A percentile compares a stretch with the other conserved stretches of the same genome.
Conservation (phyloP, 176 grass and related monocot genomes). For the Juncus inflexus region DNA sequence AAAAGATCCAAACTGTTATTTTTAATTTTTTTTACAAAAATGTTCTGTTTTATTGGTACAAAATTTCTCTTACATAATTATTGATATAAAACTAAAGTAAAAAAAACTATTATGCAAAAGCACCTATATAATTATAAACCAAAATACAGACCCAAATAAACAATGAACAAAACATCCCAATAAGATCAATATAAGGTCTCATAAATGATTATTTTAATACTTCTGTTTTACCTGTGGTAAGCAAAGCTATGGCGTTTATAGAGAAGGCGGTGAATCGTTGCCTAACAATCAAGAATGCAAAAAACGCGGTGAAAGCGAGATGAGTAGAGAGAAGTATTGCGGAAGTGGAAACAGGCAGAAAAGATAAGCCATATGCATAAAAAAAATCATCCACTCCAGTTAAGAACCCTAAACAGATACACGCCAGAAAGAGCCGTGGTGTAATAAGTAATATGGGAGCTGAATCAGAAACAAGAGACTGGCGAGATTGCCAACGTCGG, state of each 20-base stretch:
- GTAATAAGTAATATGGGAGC: constrained; percentile 25
- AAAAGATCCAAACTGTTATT: no score
- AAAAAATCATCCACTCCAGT: constrained; percentile 47
- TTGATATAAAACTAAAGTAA: no score
- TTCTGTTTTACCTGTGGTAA: constrained; percentile 26
- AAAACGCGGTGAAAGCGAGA: constrained; percentile 41
- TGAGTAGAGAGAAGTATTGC: constrained; percentile 47
- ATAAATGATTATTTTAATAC: no score
- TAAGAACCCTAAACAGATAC: constrained; percentile 35
- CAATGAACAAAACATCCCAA: no score
- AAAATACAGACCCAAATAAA: no score
- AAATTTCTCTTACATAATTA: no score
- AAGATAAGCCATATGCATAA: constrained; percentile 42
- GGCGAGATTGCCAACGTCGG: neutral
- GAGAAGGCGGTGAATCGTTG: constrained; percentile 25
- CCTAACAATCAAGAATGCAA: constrained; percentile 31
- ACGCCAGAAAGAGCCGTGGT: constrained; percentile 27
- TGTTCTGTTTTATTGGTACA: no score
- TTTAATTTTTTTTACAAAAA: no score
- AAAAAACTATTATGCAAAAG: no score
- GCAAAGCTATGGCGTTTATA: constrained; percentile 40
- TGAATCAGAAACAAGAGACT: neutral
- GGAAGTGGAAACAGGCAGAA: constrained; percentile 42
- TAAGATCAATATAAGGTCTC: no score
- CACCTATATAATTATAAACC: no score